Base-by-base conservation (phyloP, 129 eudicot genomes). In the Flaveria robusta region DNA sequence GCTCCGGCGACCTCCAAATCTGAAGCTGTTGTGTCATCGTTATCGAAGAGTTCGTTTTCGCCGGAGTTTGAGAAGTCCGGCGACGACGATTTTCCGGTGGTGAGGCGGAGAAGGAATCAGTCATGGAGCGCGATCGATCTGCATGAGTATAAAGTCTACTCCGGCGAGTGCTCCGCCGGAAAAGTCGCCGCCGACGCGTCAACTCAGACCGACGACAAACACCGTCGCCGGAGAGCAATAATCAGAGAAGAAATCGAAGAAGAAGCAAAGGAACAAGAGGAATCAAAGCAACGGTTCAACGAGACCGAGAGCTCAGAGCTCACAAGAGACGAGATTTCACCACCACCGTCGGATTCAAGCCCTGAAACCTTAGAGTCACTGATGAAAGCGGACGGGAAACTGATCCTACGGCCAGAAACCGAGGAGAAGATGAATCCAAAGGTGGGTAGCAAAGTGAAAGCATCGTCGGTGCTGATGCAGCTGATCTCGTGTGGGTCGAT, bases 271-370 rank as follows among this genome's bases (percentile, higher is more conserved):
- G 83, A 81, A 24, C 81, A 81, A 49, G 82, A 81, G 24, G 83
- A 83, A 47, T 13, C 69, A 56, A 22, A 63, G 64, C 23, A 73
- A 71, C 5, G 66, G 2, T 70, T 49, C 55, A 50, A 62, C 24
- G 82, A 59, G 18, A 76, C 46, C 45, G 83, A 79, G 46, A 82
- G 82, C n/a, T 80, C 82, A 23, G 93, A 90, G 72, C 66, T 86
- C 23, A 86, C 74, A 47, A 79, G 83, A 14, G 91, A 77, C 14
- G 92, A 89, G 83, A 82, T 89, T 42, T 95, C 99, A 23, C 97
- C 99, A 20, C 99, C 99, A 43, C 96, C 97, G 87, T 89, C 96
- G 9, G 99, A 95, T 85, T 95, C 99, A 4, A 95, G 99, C 55
- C 97, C 99, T 12, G 99, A 91, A 76, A 95, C 97, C 0, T 79